Percentiles rank a stretch among this genome's conserved stretches.
These are phyloP conservation scores for Triangularia verruculosa DNA, from an alignment of 2,329 filamentous ascomycete species.

Conservation along the genomic window DNA sequence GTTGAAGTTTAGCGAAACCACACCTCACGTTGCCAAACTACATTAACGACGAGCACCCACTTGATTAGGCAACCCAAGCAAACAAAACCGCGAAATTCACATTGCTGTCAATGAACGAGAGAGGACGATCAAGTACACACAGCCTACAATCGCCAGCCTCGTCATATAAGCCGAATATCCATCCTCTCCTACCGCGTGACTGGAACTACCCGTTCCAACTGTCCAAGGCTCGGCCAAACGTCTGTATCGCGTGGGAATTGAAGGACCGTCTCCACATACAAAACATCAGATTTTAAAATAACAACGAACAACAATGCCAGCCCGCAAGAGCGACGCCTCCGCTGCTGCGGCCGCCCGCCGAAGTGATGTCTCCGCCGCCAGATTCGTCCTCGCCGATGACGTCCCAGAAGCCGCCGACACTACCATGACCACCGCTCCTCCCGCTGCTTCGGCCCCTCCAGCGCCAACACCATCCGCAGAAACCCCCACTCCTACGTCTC, in stretches of 20 bases:
- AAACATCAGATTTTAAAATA: neutral
- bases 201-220: neutral
- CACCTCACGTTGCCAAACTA: neutral
- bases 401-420: conserved; percentile 38
- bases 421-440: conserved; percentile 18
- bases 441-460: conserved; percentile 15
- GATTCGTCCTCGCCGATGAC: conserved; percentile 45
- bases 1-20: neutral
- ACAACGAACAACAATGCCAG: conserved; percentile 45
- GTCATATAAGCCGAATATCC: neutral
- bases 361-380: conserved; percentile 47
- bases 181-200: neutral
- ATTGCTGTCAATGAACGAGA: neutral
- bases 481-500: conserved; percentile 26
- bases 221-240: neutral
- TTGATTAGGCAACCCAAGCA: neutral
- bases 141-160: neutral
- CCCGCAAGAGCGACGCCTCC: conserved; percentile 50
- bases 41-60: neutral
- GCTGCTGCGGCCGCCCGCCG: conserved; percentile 11
- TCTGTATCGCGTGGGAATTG: too few species aligned
- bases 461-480: conserved; percentile 25
- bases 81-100: neutral
- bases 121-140: neutral
- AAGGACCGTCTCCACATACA: too few species aligned